Conservation (phyloP, 1,284 basidiomycete genomes). For the Sphagnurus paluster region DNA sequence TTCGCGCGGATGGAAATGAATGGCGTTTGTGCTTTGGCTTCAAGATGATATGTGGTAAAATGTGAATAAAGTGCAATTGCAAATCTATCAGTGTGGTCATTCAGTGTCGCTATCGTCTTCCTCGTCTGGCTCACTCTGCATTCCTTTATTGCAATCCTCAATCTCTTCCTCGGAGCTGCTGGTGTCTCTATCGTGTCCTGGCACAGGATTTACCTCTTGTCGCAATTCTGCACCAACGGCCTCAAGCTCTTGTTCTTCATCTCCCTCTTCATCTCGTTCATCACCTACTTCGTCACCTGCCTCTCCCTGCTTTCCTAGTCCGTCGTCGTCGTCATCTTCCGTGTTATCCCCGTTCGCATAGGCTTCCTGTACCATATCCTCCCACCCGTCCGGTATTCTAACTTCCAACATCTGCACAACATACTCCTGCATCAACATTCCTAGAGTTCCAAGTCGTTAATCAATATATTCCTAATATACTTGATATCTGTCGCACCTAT, state of each 20-base stretch:
- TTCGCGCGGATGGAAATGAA: too few relatives aligned
- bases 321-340: conserved; percentile 1
- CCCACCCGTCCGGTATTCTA: conserved; percentile 43
- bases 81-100: neutral
- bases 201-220: too few relatives aligned
- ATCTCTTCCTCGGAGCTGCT: too few relatives aligned
- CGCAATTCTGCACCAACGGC: too few relatives aligned
- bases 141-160: conserved; percentile 1
- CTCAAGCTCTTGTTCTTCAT: too few relatives aligned
- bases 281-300: neutral
- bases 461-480: neutral
- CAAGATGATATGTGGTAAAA: too few relatives aligned
- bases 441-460: too few relatives aligned
- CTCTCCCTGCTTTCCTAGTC: neutral
- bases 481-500: conserved; percentile 47
- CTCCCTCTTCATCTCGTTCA: neutral
- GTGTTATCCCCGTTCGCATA: conserved; percentile 1
- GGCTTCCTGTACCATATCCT: conserved; percentile 25
- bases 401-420: conserved; percentile 44
- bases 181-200: too few relatives aligned
- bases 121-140: conserved; percentile 7
- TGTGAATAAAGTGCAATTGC: neutral
- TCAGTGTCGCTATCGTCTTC: neutral
- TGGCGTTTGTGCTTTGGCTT: neutral
- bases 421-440: conserved; percentile 69